phyloP scores from a whole-genome alignment of 768 basidiomycete genomes.

The Termitomyces sp. region DNA sequence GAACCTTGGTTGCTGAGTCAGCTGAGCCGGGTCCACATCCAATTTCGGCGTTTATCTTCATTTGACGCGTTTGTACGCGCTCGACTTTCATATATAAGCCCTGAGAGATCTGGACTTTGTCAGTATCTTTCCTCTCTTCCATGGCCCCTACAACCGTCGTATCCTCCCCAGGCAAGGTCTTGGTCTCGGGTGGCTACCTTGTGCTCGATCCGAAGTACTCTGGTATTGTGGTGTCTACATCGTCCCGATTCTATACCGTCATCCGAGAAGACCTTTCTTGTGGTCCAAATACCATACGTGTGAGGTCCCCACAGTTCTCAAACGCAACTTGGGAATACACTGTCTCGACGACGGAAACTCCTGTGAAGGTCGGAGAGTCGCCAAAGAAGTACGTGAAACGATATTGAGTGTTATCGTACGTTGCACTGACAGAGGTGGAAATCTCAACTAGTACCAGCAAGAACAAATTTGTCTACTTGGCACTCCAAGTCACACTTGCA shows the following conservation, averaged over 20 bases:
- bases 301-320: conserved; percentile 90
- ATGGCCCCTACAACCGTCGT: conserved; percentile 61
- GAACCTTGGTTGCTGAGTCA: conserved; percentile 9
- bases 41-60: neutral
- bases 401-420: neutral
- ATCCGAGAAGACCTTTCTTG: conserved; percentile 34
- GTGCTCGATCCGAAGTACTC: conserved; percentile 85
- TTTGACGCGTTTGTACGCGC: conserved; percentile 10
- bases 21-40: neutral
- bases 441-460: conserved; percentile 34
- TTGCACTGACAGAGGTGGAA: conserved; percentile 9
- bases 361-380: conserved; percentile 25
- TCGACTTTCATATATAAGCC: conserved; percentile 6
- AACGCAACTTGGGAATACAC: conserved; percentile 72
- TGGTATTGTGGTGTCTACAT: conserved; percentile 87
- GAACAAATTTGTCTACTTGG: conserved; percentile 93
- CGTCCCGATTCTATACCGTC: conserved; percentile 89
- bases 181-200: conserved; percentile 94
- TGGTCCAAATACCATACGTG: conserved; percentile 45
- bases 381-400: conserved; percentile 32
- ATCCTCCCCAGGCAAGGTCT: conserved; percentile 92
- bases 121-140: conserved; percentile 7
- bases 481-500: conserved; percentile 72
- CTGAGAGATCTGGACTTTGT: neutral
- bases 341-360: conserved; percentile 32